phyloP scores from a whole-genome alignment of 768 basidiomycete species.

The Plicaturopsis crispa region DNA sequence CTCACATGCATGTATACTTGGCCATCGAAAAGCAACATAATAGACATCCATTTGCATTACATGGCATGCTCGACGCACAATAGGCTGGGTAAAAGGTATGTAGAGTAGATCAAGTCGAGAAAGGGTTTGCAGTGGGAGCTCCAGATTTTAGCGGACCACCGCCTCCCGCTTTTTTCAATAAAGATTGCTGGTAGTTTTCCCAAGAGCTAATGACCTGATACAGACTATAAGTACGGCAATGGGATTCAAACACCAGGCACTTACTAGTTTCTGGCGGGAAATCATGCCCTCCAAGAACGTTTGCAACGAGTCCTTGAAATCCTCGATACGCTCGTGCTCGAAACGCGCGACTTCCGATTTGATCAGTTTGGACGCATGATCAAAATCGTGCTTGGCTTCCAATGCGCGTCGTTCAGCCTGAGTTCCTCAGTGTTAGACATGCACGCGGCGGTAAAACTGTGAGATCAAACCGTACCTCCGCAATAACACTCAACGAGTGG shows the following conservation, averaged over 20 bases:
- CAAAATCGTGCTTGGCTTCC: conserved; percentile 84
- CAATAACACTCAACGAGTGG: conserved; percentile 70
- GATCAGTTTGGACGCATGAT: conserved; percentile 78
- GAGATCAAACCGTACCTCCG: conserved; percentile 48
- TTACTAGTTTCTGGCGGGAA: conserved; percentile 69
- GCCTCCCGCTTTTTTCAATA: conserved; percentile 44
- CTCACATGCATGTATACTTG: no score
- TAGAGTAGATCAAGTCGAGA: no score
- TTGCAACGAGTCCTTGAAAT: conserved; percentile 83
- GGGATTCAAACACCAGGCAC: conserved; percentile 9
- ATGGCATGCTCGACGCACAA: no score
- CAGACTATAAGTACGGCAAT: not conserved
- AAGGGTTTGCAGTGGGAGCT: not conserved
- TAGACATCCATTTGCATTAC: no score
- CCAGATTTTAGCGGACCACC: conserved; percentile 5
- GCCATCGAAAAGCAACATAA: no score
- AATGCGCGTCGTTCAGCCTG: conserved; percentile 81
- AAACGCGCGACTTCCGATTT: conserved; percentile 88
- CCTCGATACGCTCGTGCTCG: conserved; percentile 88
- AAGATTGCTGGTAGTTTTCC: conserved; percentile 73
- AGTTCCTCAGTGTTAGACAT: conserved; percentile 1
- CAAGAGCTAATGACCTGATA: conserved; percentile 64
- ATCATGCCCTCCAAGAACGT: conserved; percentile 86
- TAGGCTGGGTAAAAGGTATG: no score
- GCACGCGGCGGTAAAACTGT: no score